These are phyloP conservation scores for Fusarium newnesense DNA, from an alignment of 2,329 filamentous ascomycete species.

Conservation along the genomic window DNA sequence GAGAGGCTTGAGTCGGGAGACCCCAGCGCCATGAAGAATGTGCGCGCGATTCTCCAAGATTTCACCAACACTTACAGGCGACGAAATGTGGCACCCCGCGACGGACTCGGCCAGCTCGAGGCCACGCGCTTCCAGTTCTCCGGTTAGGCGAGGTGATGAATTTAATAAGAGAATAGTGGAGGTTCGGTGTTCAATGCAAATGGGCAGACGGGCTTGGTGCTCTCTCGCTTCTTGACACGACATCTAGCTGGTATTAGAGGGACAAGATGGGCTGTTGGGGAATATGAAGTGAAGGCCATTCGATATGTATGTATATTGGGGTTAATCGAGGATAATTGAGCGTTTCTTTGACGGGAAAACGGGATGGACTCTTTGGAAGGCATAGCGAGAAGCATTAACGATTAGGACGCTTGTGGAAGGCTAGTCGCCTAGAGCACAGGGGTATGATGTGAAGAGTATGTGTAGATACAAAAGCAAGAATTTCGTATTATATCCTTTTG, in stretches of 20 bases:
- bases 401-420: conserved; percentile 5
- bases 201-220: neutral
- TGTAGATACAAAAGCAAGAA: conserved; percentile 33
- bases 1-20: conserved; percentile 78
- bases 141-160: conserved; percentile 43
- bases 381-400: conserved; percentile 29
- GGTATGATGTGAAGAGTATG: conserved; percentile 20
- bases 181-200: neutral
- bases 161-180: neutral
- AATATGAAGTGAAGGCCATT: conserved; percentile 15
- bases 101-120: conserved; percentile 88
- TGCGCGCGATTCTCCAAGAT: conserved; percentile 88
- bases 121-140: conserved; percentile 86
- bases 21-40: conserved; percentile 72
- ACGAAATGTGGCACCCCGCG: conserved; percentile 92
- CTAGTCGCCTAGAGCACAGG: conserved; percentile 1
- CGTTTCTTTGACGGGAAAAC: conserved; percentile 31
- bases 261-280: conserved; percentile 10
- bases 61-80: conserved; percentile 96
- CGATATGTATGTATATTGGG: conserved; percentile 33
- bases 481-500: neutral
- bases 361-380: conserved; percentile 19
- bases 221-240: conserved; percentile 4
- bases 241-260: conserved; percentile 12
- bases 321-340: conserved; percentile 40